phyloP scores from a whole-genome alignment of 129 eudicot genomes.

The Erigeron canadensis region DNA sequence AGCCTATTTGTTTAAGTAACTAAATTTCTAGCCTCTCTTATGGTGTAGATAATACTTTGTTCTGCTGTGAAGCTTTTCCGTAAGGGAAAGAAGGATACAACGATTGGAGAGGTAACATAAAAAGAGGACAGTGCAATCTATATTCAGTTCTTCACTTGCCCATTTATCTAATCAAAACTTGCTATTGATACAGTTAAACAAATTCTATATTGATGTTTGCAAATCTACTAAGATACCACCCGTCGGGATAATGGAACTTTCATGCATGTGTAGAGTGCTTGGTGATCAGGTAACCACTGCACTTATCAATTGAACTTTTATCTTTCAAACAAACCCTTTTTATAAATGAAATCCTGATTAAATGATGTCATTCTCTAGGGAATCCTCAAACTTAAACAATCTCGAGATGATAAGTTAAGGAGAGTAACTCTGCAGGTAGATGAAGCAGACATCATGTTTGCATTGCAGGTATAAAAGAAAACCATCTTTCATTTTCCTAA shows the following conservation, averaged over 20 bases:
- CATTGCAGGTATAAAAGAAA: slow-evolving; percentile 67
- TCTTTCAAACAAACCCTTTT: background rate
- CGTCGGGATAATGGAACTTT: slow-evolving; percentile 68
- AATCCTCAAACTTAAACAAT: slow-evolving; percentile 71
- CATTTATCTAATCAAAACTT: slow-evolving; percentile 9
- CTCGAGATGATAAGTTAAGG: slow-evolving; percentile 77
- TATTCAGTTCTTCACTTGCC: background rate
- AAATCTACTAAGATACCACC: slow-evolving; percentile 78
- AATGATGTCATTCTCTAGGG: slow-evolving; percentile 55
- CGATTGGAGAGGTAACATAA: slow-evolving; percentile 76
- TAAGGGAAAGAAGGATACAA: slow-evolving; percentile 78
- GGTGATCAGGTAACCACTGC: slow-evolving; percentile 72
- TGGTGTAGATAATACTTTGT: slow-evolving; percentile 78
- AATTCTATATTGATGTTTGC: slow-evolving; percentile 71
- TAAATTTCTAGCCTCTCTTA: slow-evolving; percentile 16
- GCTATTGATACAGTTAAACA: slow-evolving; percentile 61
- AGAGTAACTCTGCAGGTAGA: slow-evolving; percentile 74
- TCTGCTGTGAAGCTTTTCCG: slow-evolving; percentile 91
- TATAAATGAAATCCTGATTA: background rate
- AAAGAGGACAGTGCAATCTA: background rate
- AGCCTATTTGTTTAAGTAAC: slow-evolving; percentile 4
- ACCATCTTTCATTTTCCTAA: background rate
- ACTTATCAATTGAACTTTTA: background rate
- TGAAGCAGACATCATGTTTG: slow-evolving; percentile 86
- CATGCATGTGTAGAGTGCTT: slow-evolving; percentile 89